A percentile compares a stretch with the other conserved stretches of the same genome.
Conservation (phyloP, 2,329 filamentous ascomycete genomes). For the Triangularia verruculosa region DNA sequence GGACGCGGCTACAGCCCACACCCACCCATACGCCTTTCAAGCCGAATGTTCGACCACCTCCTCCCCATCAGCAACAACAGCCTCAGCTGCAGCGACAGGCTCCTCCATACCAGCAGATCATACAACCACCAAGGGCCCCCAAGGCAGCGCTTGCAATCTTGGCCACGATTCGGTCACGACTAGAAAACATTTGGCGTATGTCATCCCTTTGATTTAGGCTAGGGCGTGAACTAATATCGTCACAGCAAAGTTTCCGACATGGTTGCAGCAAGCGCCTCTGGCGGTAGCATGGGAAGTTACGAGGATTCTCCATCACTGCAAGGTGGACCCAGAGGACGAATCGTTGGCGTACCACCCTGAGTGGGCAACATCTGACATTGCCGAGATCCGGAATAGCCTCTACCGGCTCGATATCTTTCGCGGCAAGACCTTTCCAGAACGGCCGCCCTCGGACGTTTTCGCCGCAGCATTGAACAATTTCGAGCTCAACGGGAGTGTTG, state of each 20-base stretch:
- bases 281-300: conserved; percentile 52
- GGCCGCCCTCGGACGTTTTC: conserved; percentile 46
- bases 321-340: conserved; percentile 38
- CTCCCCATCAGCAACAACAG: background rate
- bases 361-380: conserved; percentile 42
- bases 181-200: conserved; percentile 42
- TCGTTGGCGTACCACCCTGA: conserved; percentile 37
- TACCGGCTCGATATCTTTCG: conserved; percentile 39
- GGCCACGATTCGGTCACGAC: conserved; percentile 26
- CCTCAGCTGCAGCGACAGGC: background rate
- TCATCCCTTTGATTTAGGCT: background rate
- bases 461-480: conserved; percentile 40
- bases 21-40: background rate
- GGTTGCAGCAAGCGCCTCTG: conserved; percentile 45
- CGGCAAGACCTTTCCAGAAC: conserved; percentile 48
- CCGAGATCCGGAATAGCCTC: conserved; percentile 42
- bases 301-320: conserved; percentile 46
- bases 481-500: conserved; percentile 34
- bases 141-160: background rate
- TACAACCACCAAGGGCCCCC: background rate
- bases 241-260: conserved; percentile 39
- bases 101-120: background rate
- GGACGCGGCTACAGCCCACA: background rate
- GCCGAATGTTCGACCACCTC: background rate
- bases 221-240: conserved; percentile 1